phyloP scores from a whole-genome alignment of 176 grass and related monocot genomes.

The Carex cristatella region DNA sequence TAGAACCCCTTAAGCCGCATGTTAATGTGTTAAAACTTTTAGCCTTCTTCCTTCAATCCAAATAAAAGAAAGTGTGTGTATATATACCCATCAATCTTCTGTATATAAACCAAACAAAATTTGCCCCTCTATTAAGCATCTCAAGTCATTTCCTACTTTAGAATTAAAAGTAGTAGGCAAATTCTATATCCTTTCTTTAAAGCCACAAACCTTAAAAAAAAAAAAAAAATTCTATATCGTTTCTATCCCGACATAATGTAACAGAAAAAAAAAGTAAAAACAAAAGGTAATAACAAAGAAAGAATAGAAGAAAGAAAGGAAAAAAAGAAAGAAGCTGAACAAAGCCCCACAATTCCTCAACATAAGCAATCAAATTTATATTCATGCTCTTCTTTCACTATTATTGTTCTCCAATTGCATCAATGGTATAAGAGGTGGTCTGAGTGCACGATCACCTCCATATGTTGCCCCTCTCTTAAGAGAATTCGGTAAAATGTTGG shows the following conservation, averaged over 20 bases:
- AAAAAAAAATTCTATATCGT: not conserved
- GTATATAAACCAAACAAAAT: not conserved
- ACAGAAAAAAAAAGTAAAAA: not conserved
- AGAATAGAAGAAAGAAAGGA: not conserved
- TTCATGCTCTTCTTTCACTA: not conserved
- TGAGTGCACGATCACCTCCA: slow-evolving; percentile 38
- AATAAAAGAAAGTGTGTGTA: not conserved
- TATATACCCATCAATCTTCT: not conserved
- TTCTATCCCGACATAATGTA: not conserved
- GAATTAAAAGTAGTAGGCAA: not conserved
- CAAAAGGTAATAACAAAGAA: not conserved
- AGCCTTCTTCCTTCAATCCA: not conserved
- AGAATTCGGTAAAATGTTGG: not conserved
- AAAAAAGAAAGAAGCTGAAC: not conserved
- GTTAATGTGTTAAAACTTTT: not conserved
- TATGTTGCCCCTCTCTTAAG: not conserved
- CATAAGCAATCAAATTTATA: not conserved
- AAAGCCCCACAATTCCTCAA: not conserved
- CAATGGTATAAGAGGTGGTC: slow-evolving; percentile 42
- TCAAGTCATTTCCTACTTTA: not conserved
- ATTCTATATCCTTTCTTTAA: not conserved
- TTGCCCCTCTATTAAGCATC: not conserved
- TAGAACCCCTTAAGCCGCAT: not conserved
- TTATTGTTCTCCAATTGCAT: slow-evolving; percentile 33
- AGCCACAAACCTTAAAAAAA: no score